A percentile compares a stretch with the other conserved stretches of the same genome.
phyloP scores from a whole-genome alignment of 1,139 yeast species.

The Pichia terricola region DNA sequence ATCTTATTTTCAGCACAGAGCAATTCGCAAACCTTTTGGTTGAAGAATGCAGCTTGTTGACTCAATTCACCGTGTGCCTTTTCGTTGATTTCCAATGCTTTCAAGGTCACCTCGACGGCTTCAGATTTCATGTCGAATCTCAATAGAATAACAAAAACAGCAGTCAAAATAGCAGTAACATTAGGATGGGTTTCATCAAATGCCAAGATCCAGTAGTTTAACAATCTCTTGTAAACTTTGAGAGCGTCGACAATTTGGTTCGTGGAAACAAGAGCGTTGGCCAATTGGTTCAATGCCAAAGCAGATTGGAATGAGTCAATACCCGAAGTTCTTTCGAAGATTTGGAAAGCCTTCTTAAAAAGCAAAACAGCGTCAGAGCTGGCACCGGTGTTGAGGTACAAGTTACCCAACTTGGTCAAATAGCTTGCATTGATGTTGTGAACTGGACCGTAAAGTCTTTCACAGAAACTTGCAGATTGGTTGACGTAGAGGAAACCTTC shows the following conservation, averaged over 20 bases:
- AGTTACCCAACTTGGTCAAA: conserved; percentile 7
- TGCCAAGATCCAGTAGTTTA: conserved; percentile 45
- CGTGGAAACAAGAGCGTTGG: conserved; percentile 57
- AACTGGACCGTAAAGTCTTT: conserved; percentile 75
- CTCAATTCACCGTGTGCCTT: conserved; percentile 39
- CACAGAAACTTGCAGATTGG: conserved; percentile 66
- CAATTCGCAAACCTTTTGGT: conserved; percentile 60
- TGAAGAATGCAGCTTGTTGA: conserved; percentile 48
- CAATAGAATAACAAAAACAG: conserved; percentile 54
- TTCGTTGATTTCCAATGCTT: conserved; percentile 34
- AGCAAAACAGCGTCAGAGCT: conserved; percentile 51
- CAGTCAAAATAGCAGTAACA: conserved; percentile 52
- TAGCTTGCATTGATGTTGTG: conserved; percentile 73
- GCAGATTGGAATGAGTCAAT: conserved; percentile 71
- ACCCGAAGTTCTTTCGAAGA: conserved; percentile 76
- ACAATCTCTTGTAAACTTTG: conserved; percentile 51
- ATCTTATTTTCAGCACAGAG: conserved; percentile 45
- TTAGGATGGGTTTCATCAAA: conserved; percentile 63
- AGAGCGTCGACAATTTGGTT: conserved; percentile 55
- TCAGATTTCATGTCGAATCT: conserved; percentile 38
- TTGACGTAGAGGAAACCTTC: conserved; percentile 49
- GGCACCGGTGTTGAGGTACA: conserved; percentile 22
- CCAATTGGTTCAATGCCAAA: conserved; percentile 65
- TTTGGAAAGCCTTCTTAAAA: conserved; percentile 61
- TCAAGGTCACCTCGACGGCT: conserved; percentile 41